These are phyloP conservation scores for Kuraishia piskuri DNA, from an alignment of 805 yeast species.

Conservation along the genomic window DNA sequence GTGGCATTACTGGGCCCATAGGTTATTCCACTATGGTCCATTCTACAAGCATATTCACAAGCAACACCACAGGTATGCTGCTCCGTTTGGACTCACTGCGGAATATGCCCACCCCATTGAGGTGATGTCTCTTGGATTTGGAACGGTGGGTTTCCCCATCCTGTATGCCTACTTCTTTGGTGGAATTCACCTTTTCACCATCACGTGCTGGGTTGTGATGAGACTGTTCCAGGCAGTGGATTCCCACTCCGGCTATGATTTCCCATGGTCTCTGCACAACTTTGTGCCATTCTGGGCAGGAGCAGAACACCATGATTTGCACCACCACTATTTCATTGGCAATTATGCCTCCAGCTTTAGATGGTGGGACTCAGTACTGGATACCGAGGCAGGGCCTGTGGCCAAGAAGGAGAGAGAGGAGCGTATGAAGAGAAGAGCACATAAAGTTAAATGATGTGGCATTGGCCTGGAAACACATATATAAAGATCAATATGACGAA, in stretches of 20 bases:
- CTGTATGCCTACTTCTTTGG: constrained; percentile 39
- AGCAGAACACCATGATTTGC: constrained; percentile 54
- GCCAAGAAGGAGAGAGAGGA: constrained; percentile 40
- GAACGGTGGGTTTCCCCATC: constrained; percentile 54
- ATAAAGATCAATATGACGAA: too few relatives aligned
- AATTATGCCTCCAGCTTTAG: constrained; percentile 50
- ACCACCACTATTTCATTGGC: constrained; percentile 53
- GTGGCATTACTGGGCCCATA: constrained; percentile 56
- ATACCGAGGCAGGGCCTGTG: constrained; percentile 48
- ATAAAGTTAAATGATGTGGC: constrained; percentile 12
- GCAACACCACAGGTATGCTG: constrained; percentile 54
- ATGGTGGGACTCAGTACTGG: constrained; percentile 46
- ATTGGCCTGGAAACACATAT: too few relatives aligned
- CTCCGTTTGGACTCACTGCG: constrained; percentile 55
- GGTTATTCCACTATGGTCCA: constrained; percentile 46
- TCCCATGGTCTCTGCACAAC: constrained; percentile 51
- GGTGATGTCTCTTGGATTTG: constrained; percentile 47
- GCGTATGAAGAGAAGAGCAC: constrained; percentile 33
- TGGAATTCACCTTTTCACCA: constrained; percentile 44
- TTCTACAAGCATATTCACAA: constrained; percentile 51
- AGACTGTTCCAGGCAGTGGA: constrained; percentile 54
- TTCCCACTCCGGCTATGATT: constrained; percentile 54
- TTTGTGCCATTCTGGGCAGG: constrained; percentile 61
- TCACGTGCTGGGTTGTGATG: constrained; percentile 41
- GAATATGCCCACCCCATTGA: constrained; percentile 56